These are phyloP conservation scores for Cryptococcus sp. DNA, from an alignment of 1,284 basidiomycete species.

Conservation along the genomic window DNA sequence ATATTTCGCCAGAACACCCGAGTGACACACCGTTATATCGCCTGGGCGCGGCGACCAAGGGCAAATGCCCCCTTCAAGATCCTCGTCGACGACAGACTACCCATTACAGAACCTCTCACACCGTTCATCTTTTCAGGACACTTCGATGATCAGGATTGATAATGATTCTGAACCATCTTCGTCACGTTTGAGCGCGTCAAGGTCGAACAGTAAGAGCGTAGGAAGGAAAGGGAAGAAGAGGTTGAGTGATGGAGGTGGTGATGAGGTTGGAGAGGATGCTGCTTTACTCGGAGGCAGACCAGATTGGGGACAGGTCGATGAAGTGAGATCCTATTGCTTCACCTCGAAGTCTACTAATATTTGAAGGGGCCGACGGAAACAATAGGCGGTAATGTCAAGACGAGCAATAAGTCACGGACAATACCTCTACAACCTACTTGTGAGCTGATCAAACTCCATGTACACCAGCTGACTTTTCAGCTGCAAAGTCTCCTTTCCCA, in stretches of 20 bases:
- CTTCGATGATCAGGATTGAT: neutral
- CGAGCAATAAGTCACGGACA: constrained; percentile 67
- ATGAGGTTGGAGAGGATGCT: constrained; percentile 11
- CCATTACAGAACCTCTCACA: constrained; percentile 3
- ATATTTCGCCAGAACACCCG: too few relatives aligned
- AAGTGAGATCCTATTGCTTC: too few relatives aligned
- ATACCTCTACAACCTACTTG: constrained; percentile 71
- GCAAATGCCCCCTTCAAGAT: neutral
- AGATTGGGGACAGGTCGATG: too few relatives aligned
- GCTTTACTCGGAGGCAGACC: constrained; percentile 6
- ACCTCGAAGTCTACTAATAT: too few relatives aligned
- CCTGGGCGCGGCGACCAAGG: neutral
- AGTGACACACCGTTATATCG: too few relatives aligned
- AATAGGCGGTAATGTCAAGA: constrained; percentile 3
- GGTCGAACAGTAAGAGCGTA: neutral
- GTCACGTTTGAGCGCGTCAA: neutral
- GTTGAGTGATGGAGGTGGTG: constrained; percentile 28
- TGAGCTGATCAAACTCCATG: constrained; percentile 35
- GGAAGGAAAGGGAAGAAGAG: constrained; percentile 20
- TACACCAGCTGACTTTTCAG: constrained; percentile 7
- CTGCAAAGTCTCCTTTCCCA: constrained; percentile 43
- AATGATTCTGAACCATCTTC: neutral
- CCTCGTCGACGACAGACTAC: constrained; percentile 1
- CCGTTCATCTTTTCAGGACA: neutral
- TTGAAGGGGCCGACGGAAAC: too few relatives aligned